A percentile compares a stretch with the other conserved stretches of the same genome.
phyloP scores from a whole-genome alignment of 2,329 filamentous ascomycete species.

The Arthrobotrys pseudoclavata region DNA sequence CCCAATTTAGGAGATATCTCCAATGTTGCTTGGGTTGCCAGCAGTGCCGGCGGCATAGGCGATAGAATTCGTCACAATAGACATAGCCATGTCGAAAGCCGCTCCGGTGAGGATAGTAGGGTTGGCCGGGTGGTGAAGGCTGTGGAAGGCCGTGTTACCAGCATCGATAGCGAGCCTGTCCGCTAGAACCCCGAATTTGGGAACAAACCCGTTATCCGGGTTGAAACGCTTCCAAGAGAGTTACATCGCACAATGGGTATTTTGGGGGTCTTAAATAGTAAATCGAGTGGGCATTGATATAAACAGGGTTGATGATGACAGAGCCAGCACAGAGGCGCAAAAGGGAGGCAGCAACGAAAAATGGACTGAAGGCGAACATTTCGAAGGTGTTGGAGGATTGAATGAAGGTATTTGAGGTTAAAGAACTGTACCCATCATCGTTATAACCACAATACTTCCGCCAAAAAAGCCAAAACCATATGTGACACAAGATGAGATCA shows the following conservation, averaged over 20 bases:
- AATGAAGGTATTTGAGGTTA: too few species aligned
- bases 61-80: not conserved
- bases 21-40: slow-evolving; percentile 16
- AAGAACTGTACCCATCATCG: too few species aligned
- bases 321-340: slow-evolving; percentile 25
- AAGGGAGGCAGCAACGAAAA: slow-evolving; percentile 2
- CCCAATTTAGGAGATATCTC: not conserved
- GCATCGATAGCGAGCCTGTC: slow-evolving; percentile 10
- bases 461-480: too few species aligned
- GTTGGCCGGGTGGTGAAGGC: slow-evolving; percentile 6
- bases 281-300: too few species aligned
- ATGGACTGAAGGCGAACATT: slow-evolving; percentile 27
- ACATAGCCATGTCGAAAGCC: not conserved
- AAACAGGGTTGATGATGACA: not conserved
- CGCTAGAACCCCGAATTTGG: not conserved
- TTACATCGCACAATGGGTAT: not conserved
- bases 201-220: not conserved
- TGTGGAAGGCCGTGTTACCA: not conserved
- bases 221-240: slow-evolving; percentile 2
- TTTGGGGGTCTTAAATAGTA: too few species aligned
- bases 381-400: not conserved
- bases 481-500: too few species aligned
- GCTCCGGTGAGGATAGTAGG: not conserved
- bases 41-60: not conserved
- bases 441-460: too few species aligned